Evolutionary conservation across 176 grass and related monocot genomes (phyloP).

Genomic region (Raddia distichophylla): DNA sequence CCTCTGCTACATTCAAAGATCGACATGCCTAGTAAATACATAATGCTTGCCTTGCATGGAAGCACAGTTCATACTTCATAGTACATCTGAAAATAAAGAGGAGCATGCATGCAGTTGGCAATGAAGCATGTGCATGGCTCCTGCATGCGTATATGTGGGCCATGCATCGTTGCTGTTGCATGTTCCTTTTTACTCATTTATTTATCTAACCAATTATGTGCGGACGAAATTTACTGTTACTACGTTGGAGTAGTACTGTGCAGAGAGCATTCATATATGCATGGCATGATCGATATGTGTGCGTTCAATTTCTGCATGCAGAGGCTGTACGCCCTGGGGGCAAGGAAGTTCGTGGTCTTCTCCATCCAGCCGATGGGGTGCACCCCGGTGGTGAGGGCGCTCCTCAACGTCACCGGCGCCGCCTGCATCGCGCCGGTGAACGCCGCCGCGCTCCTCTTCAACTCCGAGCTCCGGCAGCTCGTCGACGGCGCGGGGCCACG

Average conservation of each 20-base stretch:
- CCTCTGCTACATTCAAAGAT: no score
- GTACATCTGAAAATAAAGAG: not conserved
- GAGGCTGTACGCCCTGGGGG: conserved; percentile 59
- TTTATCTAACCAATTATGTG: no score
- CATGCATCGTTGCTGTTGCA: not conserved
- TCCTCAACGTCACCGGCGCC: conserved; percentile 25
- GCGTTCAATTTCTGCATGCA: not conserved
- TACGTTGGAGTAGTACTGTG: no score
- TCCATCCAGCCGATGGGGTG: conserved; percentile 69
- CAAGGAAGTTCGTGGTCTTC: conserved; percentile 68
- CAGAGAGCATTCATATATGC: not conserved
- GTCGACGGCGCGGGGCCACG: not conserved
- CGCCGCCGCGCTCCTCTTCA: conserved; percentile 58
- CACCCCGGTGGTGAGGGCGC: conserved; percentile 49
- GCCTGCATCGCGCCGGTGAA: conserved; percentile 56
- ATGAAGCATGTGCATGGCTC: no score
- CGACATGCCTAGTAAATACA: no score
- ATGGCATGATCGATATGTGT: no score
- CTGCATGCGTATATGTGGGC: no score
- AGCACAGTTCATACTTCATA: not conserved
- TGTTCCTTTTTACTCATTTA: not conserved
- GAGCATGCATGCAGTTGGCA: no score
- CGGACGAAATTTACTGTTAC: no score
- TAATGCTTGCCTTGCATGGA: no score
- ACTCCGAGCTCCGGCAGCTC: conserved; percentile 41